Conservation (phyloP, 1,284 basidiomycete species). For the Uromyces viciae-fabae region DNA sequence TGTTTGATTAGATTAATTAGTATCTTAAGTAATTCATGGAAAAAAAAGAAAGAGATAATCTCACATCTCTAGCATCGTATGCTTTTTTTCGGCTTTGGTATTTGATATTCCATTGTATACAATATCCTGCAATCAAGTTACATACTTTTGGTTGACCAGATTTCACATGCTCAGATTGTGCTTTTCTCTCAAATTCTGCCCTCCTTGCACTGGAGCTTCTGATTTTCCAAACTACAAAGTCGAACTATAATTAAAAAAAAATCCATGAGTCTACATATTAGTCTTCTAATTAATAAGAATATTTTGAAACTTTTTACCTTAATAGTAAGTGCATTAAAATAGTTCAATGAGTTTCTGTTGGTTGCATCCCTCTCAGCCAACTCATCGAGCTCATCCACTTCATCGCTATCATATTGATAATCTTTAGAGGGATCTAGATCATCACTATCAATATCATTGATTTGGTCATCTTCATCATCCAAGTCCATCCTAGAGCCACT, state of each 20-base stretch:
- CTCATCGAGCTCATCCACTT: background rate
- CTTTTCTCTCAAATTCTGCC: background rate
- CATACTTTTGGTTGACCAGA: background rate
- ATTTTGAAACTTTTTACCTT: background rate
- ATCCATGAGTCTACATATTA: background rate
- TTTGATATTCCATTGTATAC: slow-evolving; percentile 16
- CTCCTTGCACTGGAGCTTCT: background rate
- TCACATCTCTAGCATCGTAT: slow-evolving; percentile 14
- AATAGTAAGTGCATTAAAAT: background rate
- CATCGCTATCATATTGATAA: background rate
- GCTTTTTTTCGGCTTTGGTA: background rate
- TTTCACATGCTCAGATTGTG: too few relatives aligned
- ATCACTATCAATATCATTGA: background rate
- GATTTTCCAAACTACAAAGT: background rate
- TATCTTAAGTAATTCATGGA: too few relatives aligned
- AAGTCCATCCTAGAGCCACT: background rate
- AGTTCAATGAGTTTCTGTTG: background rate
- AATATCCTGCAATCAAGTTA: slow-evolving; percentile 8
- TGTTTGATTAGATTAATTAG: too few relatives aligned
- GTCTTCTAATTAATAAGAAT: background rate
- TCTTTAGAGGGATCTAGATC: background rate
- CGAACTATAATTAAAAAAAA: background rate
- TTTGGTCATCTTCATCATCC: background rate
- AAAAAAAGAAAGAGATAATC: background rate
- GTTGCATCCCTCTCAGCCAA: too few relatives aligned